Evolutionary conservation across 257 asterid species (phyloP).

Genomic region (Marsdenia floribunda): DNA sequence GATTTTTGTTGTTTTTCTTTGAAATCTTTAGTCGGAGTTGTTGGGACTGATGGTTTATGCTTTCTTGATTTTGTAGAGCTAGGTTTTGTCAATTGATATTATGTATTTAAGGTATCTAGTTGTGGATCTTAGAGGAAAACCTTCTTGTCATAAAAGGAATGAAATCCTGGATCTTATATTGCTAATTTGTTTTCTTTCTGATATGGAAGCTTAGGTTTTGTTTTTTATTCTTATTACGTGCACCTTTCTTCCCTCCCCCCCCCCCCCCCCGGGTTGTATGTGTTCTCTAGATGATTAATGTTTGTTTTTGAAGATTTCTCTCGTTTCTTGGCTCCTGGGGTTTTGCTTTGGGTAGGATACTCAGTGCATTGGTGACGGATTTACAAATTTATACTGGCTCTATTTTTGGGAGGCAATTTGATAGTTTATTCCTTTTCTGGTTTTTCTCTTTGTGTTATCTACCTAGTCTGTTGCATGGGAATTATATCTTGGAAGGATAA

Average conservation of each 20-base stretch:
- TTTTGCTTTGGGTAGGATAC: neutral
- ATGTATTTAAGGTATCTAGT: neutral
- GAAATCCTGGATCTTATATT: neutral
- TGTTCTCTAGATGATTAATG: neutral
- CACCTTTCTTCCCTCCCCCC: too few relatives aligned
- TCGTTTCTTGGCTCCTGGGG: neutral
- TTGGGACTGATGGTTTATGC: neutral
- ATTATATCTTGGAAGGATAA: neutral
- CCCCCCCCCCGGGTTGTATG: neutral
- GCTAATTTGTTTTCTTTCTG: neutral
- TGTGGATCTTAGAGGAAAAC: conserved; percentile 10
- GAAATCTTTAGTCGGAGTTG: neutral
- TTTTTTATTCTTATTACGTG: too few relatives aligned
- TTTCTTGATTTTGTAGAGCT: conserved; percentile 4
- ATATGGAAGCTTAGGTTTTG: neutral
- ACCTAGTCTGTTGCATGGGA: neutral
- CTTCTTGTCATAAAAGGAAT: neutral
- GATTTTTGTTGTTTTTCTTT: neutral
- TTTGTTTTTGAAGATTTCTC: neutral
- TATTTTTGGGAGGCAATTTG: neutral
- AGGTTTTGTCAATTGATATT: neutral
- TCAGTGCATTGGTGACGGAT: neutral
- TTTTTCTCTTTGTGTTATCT: too few relatives aligned
- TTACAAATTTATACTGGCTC: neutral
- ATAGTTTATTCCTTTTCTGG: neutral